Evolutionary conservation across 164 flowering plant species (phyloP), one percentile per base, ranked within the genome.

Genomic region (Dillenia turbinata): DNA sequence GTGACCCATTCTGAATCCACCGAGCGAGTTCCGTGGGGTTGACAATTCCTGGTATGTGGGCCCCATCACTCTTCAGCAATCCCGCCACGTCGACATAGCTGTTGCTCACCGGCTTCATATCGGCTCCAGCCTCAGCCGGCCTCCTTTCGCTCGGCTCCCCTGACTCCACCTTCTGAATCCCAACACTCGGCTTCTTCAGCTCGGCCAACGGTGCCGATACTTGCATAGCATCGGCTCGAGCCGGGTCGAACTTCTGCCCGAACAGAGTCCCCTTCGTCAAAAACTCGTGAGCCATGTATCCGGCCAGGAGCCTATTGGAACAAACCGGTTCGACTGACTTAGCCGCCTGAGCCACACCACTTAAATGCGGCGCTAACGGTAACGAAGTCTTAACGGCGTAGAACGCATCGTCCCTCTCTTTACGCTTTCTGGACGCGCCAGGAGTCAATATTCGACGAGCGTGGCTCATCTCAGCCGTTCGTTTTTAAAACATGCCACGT

Each of bases 241-340:
- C 75, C 52, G 89, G 91, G 61, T 86, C 89, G 68, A 72, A 85
- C 63, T 58, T 74, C 71, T 82, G 80, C 12, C 95, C 97, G 10
- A 90, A 60, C 0, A 90, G 70, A 2, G 97, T 90, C 9, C 97
- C 95, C 14, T 69, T 71, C 0, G 86, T 74, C 40, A 90, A 69
- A 54, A 80, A 90, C 81, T 90, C 97, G 51, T 81, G 65, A 9
- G 97, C 95, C 85, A 90, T 71, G 71, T 81, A 90, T 10, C 97
- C 94, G 66, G 97, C 97, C 62, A 90, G 51, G 10, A 90, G 82
- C 77, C 74, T 72, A 52, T 87, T 89, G n/a, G 74, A 69, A 19
- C 60, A 52, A 12, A 46, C 50, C 74, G 75, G 70, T 68, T 63
- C 72, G 63, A 68, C 63, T 48, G 12, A 33, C 7, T 69, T 40